Evolutionary conservation across 345 rosid genomes (phyloP).

Genomic region (Boechera retrofracta): DNA sequence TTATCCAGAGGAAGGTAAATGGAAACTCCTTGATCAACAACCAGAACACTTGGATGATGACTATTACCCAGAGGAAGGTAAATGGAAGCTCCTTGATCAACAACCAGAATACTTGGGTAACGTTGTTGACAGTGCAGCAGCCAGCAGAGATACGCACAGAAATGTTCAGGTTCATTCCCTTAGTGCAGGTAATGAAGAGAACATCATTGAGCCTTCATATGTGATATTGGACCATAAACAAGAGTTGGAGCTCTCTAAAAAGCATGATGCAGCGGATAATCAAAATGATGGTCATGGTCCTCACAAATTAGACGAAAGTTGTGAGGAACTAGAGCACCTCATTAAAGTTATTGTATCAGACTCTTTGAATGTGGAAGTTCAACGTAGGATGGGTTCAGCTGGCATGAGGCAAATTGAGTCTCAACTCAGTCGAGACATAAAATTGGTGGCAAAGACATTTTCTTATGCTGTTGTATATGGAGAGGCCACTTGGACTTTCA

Average conservation of each 20-base stretch:
- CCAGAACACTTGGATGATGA: conserved; percentile 54
- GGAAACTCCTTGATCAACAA: conserved; percentile 89
- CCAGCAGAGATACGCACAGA: conserved; percentile 39
- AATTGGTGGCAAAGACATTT: conserved; percentile 70
- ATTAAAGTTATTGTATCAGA: conserved; percentile 66
- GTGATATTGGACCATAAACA: conserved; percentile 62
- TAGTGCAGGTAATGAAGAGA: conserved; percentile 45
- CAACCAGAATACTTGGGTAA: conserved; percentile 55
- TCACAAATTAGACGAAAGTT: conserved; percentile 41
- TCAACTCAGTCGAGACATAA: conserved; percentile 65
- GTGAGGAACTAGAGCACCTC: conserved; percentile 58
- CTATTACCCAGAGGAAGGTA: conserved; percentile 88
- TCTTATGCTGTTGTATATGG: conserved; percentile 57
- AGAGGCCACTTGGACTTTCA: conserved; percentile 49
- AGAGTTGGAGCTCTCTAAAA: conserved; percentile 51
- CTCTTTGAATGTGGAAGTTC: conserved; percentile 75
- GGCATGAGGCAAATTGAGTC: conserved; percentile 63
- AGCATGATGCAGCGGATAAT: conserved; percentile 41
- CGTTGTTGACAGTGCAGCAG: conserved; percentile 43
- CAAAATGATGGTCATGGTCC: conserved; percentile 41
- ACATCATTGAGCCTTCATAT: conserved; percentile 70
- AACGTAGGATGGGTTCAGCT: conserved; percentile 64
- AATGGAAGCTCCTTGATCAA: conserved; percentile 88
- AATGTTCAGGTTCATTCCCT: conserved; percentile 41
- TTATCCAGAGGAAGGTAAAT: conserved; percentile 87